Base-by-base conservation (phyloP, 768 basidiomycete species). In the Russula vinacea region DNA sequence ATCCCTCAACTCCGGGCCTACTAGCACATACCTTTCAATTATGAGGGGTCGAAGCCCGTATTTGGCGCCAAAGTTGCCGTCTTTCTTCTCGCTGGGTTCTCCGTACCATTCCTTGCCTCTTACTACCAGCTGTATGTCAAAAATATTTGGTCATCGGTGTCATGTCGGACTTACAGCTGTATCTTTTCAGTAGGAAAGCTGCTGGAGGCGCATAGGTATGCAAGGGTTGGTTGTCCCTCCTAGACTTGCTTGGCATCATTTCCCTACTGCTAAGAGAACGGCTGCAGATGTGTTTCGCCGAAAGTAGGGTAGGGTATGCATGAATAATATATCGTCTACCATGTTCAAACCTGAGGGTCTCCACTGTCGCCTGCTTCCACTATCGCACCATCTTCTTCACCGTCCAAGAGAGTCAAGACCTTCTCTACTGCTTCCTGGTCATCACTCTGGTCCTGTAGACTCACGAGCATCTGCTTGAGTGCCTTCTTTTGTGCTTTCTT, bases 401-500 rank as follows among this genome's bases (percentile, higher is more conserved):
- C 51, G 17, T 57, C 63, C 24, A 13, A 26, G 22, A 64, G 32
- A 13, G 14, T 19, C 32, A 62, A 52, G 8, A 26, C 44, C n/a
- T 33, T 33, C 53, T 64, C 62, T 10, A 54, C 62, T 14, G 61
- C 49, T 45, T 56, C 45, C 51, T 65, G 61, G 9, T 69, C 70
- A 29, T 67, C 57, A 26, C 69, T 59, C 56, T 74, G 71, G 32
- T 64, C 66, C 45, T 61, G 57, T n/a, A 69, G 58, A 19, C 71
- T 71, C 13, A 72, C 44, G 19, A 64, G 62, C 70, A 73, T 74
- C 58, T 65, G 70, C 45, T 76, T 69, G 14, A 76, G 61, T 3
- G 73, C 78, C 67, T 78, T 80, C 58, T 76, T 76, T 47, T 73
- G 75, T 26, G 73, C 74, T 68, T 75, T 78, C 67, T 74, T 74